Percentiles rank a stretch among this genome's conserved stretches.
phyloP scores from a whole-genome alignment of 2,329 filamentous ascomycete species.

The Colletotrichum viniferum region DNA sequence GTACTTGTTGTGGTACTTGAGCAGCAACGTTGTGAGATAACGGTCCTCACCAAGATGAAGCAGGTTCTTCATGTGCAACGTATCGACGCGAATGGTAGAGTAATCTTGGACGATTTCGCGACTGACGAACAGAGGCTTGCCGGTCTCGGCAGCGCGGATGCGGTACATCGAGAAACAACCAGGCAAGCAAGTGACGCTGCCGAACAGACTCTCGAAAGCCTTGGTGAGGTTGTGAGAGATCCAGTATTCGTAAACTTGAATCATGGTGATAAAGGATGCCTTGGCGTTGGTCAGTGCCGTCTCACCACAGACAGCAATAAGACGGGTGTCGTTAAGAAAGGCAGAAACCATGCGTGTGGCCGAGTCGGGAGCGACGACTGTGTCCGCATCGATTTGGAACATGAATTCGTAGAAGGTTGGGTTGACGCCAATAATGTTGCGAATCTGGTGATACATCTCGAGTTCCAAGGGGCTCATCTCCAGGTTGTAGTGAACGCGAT shows the following conservation, averaged over 20 bases:
- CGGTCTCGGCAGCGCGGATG: conserved; percentile 90
- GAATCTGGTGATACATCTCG: conserved; percentile 98
- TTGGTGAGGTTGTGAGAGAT: conserved; percentile 98
- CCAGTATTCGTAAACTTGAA: conserved; percentile 99
- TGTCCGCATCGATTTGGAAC: conserved; percentile 96
- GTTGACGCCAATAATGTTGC: conserved; percentile 98
- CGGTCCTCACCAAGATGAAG: conserved; percentile 97
- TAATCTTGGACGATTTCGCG: conserved; percentile 89
- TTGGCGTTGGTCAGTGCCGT: conserved; percentile 93
- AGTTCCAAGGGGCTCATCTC: conserved; percentile 96
- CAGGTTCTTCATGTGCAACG: conserved; percentile 98
- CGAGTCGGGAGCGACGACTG: conserved; percentile 87
- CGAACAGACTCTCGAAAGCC: conserved; percentile 96
- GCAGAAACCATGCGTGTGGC: conserved; percentile 90
- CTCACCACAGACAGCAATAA: conserved; percentile 96
- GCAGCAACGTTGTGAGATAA: conserved; percentile 90
- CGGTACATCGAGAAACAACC: conserved; percentile 99
- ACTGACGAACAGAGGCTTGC: conserved; percentile 96
- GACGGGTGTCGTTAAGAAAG: conserved; percentile 87
- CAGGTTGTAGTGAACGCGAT: conserved; percentile 97
- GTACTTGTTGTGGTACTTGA: conserved; percentile 91
- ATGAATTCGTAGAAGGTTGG: conserved; percentile 98
- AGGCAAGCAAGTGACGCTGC: conserved; percentile 94
- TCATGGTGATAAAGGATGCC: conserved; percentile 95
- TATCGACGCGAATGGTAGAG: conserved; percentile 93